phyloP scores from a whole-genome alignment of 208 protist species.

The Leishmania aethiopica region DNA sequence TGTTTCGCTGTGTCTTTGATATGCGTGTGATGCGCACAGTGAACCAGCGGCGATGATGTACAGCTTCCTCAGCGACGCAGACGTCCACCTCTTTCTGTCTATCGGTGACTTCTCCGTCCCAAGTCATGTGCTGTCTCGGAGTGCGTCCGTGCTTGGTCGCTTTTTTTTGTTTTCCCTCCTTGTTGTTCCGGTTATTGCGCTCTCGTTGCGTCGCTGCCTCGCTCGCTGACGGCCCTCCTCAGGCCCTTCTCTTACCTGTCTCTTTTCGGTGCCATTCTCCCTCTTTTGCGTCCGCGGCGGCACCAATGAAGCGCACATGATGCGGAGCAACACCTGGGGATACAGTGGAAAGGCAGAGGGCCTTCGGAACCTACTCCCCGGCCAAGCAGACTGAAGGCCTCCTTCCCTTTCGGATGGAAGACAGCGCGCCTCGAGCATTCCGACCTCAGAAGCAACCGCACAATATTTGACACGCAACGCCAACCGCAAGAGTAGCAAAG shows the following conservation, averaged over 20 bases:
- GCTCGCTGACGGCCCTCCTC: background rate
- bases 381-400: background rate
- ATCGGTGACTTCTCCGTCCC: background rate
- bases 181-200: background rate
- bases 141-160: background rate
- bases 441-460: background rate
- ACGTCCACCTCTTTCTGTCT: background rate
- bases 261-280: background rate
- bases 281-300: background rate
- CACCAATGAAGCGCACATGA: background rate
- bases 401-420: background rate
- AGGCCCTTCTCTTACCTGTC: background rate
- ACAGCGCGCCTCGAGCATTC: background rate
- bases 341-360: background rate
- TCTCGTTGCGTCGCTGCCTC: background rate
- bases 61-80: background rate
- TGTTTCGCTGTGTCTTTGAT: background rate
- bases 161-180: background rate
- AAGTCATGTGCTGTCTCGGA: background rate
- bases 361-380: background rate
- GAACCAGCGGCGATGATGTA: slow-evolving; percentile 3
- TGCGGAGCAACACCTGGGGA: background rate
- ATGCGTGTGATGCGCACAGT: background rate
- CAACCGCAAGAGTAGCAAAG: background rate
- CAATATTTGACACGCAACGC: background rate